Base-by-base conservation (phyloP, 2,329 filamentous ascomycete genomes). In the Aspergillus amoenus region DNA sequence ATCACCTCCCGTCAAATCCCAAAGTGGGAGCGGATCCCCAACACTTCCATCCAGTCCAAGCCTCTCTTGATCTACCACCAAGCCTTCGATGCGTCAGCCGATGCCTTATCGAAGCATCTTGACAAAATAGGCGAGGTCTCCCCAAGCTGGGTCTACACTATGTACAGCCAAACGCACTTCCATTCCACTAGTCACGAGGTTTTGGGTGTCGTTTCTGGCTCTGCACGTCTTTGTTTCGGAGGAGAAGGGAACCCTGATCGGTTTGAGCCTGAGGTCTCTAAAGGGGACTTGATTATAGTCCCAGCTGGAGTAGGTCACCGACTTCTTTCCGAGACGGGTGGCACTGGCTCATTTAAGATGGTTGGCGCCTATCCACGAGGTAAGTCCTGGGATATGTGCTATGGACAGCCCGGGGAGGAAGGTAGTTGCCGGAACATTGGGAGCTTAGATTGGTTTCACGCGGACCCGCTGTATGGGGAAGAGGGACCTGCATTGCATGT, bases 361-460 rank as follows among this genome's bases (percentile, higher is more conserved):
- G 82, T 90, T 0, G 88, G 87, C 1, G 81, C 80, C 47, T 89
- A 90, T 76, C 87, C 85, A 0, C 73, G 62, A 22, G 81, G 74
- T 15, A 79, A 76, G 55, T 62, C 70, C 17, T 90, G 86, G 86
- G 86, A 90, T 70, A 89, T 90, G 88, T 89, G 87, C 64, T 88
- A 89, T 74, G 87, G 87, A 1, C 77, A 76, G 51, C 65, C 76
- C 39, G 82, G 78, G 0, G 87, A 88, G 66, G 81, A 83, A 66
- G 68, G 71, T 6, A 82, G 82, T 64, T 70, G 81, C 6, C 70
- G 78, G 56, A 68, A 63, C 6, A 87, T 88, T 46, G 67, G 62
- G 52, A 62, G 65, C 3, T 62, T 88, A 65, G 64, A 62, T 5
- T 88, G 85, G 86, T 84, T 88, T 61, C 68, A 76, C 44, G 79